Evolutionary conservation across 2,329 filamentous ascomycete species (phyloP), one percentile per base, ranked within the genome.

Genomic region (Blumeria hordei): DNA sequence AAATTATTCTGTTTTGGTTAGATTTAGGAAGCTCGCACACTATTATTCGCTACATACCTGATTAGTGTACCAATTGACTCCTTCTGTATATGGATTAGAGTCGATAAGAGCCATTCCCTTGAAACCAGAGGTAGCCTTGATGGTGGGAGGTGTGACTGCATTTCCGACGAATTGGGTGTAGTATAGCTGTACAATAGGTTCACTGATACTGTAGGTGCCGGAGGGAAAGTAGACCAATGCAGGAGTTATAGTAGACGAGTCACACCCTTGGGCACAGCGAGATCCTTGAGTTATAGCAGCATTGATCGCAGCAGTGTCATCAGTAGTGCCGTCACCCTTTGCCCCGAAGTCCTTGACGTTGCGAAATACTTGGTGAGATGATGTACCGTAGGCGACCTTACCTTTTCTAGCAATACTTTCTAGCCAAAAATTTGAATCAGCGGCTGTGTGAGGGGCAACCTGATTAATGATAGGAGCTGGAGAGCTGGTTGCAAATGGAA

Each of bases 161-260:
- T 96, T 88, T 56, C 90, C 90, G 37, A 95, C 74, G 58, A 96
- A 78, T 67, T 95, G 88, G 9, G 88, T 94, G 72, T 94, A 94
- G 74, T 96, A 96, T 68, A 82, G 83, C 66, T 88, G 83, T 54
- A 88, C 69, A 60, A 96, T 78, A 21, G 90, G 85, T 63, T 73
- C 75, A 65, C 80, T 86, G 62, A 96, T 81, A 16, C 84, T 64
- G 65, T 95, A 96, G 56, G 80, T 93, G 60, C 90, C 88, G 10
- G 85, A 73, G 41, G 88, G 88, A 53, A 96, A 94, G 72, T 94
- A 96, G 54, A 96, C 79, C 12, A 96, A 71, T 32, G 86, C 90
- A 0, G 90, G 90, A 1, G 80, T 78, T n/a, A 77, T 76, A 3
- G 90, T 96, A 35, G 77, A 78, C 1, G 87, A 94, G 65, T 92